Base-by-base conservation (phyloP, 306 rosid genomes). In the Lablab purpureus region DNA sequence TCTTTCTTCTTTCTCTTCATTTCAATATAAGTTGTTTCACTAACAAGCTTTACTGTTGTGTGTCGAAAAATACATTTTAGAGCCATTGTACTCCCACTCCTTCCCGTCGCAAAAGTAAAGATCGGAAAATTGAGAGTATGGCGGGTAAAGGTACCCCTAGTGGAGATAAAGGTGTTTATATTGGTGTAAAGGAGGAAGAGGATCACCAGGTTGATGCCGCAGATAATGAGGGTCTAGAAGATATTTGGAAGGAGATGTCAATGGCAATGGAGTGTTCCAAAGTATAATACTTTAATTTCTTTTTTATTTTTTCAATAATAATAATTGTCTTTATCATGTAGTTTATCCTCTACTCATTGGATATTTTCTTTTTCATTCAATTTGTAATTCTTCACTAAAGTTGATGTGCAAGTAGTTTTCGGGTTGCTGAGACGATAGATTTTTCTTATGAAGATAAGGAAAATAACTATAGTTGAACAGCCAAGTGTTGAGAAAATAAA, bases 161-260 rank as follows among this genome's bases (percentile, higher is more conserved):
- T 75, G 85, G 51, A 63, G 91, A 85, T 83, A 72, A 81, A 78
- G 98, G 99, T 87, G 85, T 85, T 77, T 91, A 91, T 76, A 47
- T 90, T 65, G 97, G 98, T 78, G 84, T 85, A 13, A 84, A 80
- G 30, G 96, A 90, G 63, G 91, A 84, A 62, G 85, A 66, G 17
- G 50, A 76, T 81, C 51, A 66, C 18, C 52, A 68, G 58, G 80
- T 23, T 47, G 85, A 80, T 34, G 15, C 59, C 7, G 82, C 52
- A 82, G 94, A 89, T 37, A 94, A 92, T 34, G 97, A 92, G 32
- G 94, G 87, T 25, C 83, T 93, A 13, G 90, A 68, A 2, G 96
- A 95, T 79, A 87, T 91, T 47, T 95, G 99, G 99, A 91, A 81
- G 75, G 98, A 95, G 73, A 87, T 93, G 97, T 84, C 94, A 13